These are phyloP conservation scores for Rhypophila decipiens DNA, from an alignment of 495 filamentous ascomycete genomes.

Conservation along the genomic window DNA sequence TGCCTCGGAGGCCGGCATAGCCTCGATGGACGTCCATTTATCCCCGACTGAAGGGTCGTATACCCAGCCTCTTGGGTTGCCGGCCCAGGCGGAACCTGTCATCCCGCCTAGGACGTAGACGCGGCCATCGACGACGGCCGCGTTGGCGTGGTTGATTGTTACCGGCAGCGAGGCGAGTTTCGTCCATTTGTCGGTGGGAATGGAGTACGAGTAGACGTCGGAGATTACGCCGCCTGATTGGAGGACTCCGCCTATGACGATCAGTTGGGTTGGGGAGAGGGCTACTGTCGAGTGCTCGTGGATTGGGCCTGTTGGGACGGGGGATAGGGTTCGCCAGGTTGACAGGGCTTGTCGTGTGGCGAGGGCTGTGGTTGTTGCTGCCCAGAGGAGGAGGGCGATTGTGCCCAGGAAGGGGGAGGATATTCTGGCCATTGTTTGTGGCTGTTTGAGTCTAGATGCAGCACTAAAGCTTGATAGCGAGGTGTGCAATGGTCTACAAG, in stretches of 20 bases:
- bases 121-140: constrained; percentile 27
- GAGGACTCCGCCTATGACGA: constrained; percentile 3
- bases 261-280: constrained; percentile 1
- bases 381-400: no score
- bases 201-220: constrained; percentile 17
- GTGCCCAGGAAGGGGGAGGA: no score
- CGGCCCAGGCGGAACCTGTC: constrained; percentile 8
- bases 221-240: constrained; percentile 1
- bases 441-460: no score
- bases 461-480: no score
- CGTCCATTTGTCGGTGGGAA: constrained; percentile 22
- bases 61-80: constrained; percentile 11
- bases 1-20: constrained; percentile 18
- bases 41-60: constrained; percentile 20
- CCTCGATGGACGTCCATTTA: constrained; percentile 14
- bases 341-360: no score
- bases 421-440: no score
- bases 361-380: no score
- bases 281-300: constrained; percentile 5
- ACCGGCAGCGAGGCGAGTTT: constrained; percentile 19
- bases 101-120: constrained; percentile 34
- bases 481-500: no score
- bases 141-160: constrained; percentile 29
- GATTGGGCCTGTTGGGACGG: constrained; percentile 5
- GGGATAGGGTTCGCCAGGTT: no score